A percentile compares a stretch with the other conserved stretches of the same genome.
Conservation (phyloP, 2,329 filamentous ascomycete species). For the Akanthomyces lecanii region DNA sequence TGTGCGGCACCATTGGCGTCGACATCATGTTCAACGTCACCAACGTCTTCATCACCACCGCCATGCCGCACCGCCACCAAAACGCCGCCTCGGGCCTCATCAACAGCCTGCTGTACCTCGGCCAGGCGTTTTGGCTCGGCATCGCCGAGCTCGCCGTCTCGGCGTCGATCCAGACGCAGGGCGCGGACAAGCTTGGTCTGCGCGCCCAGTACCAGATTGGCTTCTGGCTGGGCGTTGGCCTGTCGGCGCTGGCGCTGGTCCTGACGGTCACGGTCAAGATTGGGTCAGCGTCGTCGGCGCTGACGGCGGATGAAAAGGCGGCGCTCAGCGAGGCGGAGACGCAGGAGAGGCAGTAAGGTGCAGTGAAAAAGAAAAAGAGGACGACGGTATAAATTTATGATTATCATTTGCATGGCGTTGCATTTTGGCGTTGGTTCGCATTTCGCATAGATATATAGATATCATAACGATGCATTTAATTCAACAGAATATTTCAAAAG, state of each 20-base stretch:
- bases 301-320: constrained; percentile 55
- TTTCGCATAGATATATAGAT: neutral
- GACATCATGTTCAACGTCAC: constrained; percentile 73
- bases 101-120: constrained; percentile 66
- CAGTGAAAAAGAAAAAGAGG: too few species aligned
- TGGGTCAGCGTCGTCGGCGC: constrained; percentile 49
- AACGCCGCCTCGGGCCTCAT: constrained; percentile 68
- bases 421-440: neutral
- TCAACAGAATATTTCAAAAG: too few species aligned
- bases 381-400: neutral
- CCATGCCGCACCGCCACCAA: constrained; percentile 61
- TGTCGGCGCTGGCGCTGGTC: constrained; percentile 46
- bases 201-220: constrained; percentile 57
- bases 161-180: constrained; percentile 34
- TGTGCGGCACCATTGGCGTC: constrained; percentile 66
- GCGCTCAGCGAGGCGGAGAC: constrained; percentile 19
- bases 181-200: constrained; percentile 32
- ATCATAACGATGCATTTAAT: neutral
- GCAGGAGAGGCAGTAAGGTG: neutral
- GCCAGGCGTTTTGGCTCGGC: constrained; percentile 67
- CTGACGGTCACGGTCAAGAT: constrained; percentile 56
- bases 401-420: neutral
- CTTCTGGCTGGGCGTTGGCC: constrained; percentile 62
- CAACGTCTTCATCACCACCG: constrained; percentile 74
- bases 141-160: constrained; percentile 63